Evolutionary conservation across 352 stramenopile species (phyloP).

Genomic region (Globisporangium polare): DNA sequence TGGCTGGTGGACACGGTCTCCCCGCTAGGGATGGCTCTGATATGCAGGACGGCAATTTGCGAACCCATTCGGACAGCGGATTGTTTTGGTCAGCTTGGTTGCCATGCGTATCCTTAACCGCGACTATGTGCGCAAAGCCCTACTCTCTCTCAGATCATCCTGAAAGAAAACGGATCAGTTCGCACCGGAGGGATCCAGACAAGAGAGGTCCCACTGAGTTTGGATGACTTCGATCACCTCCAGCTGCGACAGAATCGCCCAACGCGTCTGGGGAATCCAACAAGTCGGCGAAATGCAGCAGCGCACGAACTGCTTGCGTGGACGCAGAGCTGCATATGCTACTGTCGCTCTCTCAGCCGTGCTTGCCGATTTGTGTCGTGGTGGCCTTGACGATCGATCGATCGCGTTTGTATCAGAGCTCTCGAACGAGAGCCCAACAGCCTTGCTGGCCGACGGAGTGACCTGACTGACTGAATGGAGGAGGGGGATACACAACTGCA

Average conservation of each 20-base stretch:
- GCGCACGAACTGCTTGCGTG: not conserved
- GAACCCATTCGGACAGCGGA: not conserved
- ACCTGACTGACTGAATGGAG: not conserved
- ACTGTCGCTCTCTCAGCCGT: no score
- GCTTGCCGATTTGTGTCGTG: no score
- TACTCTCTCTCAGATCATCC: no score
- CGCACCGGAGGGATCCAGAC: not conserved
- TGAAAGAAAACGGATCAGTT: no score
- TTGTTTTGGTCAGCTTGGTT: no score
- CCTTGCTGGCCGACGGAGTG: no score
- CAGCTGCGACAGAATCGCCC: not conserved
- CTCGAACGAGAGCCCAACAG: not conserved
- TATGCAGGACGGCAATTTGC: not conserved
- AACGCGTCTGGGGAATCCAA: not conserved
- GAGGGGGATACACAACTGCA: not conserved
- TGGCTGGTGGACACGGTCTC: not conserved
- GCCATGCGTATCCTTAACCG: not conserved
- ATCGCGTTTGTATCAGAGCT: no score
- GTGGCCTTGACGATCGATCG: no score
- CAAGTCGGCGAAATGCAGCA: not conserved
- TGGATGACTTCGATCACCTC: not conserved
- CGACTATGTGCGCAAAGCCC: not conserved
- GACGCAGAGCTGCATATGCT: no score
- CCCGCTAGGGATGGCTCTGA: not conserved
- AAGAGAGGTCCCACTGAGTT: not conserved